Evolutionary conservation across 164 flowering plant genomes (phyloP).

Genomic region (Houttuynia cordata): DNA sequence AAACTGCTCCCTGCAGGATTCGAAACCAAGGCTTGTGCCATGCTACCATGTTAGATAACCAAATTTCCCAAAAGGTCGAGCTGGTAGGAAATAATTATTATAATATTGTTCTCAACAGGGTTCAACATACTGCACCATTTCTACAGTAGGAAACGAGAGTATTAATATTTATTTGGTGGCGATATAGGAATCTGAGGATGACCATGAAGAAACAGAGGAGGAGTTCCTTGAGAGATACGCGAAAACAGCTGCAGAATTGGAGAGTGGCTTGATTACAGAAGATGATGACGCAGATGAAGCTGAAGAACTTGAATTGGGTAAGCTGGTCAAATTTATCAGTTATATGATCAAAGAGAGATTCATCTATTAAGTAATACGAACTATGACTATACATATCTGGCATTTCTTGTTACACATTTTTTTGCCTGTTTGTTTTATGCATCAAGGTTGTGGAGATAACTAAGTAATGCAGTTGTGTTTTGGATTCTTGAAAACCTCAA

Average conservation of each 20-base stretch:
- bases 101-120: too few species aligned
- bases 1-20: too few species aligned
- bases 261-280: constrained; percentile 31
- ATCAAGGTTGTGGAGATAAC: neutral
- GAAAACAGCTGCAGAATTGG: constrained; percentile 42
- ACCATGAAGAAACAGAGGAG: constrained; percentile 68
- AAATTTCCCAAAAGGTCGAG: too few species aligned
- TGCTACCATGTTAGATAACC: too few species aligned
- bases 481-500: neutral
- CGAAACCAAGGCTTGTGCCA: too few species aligned
- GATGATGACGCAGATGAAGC: constrained; percentile 63
- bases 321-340: constrained; percentile 1
- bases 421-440: neutral
- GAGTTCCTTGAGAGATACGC: constrained; percentile 76
- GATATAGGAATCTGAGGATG: constrained; percentile 62
- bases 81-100: too few species aligned
- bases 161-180: neutral
- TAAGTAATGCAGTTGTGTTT: neutral
- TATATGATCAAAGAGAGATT: neutral
- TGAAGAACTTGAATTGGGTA: constrained; percentile 54
- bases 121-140: too few species aligned
- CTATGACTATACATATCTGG: neutral
- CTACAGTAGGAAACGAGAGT: too few species aligned
- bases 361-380: neutral
- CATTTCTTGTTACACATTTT: neutral